Base-by-base conservation (phyloP, 2,329 filamentous ascomycete species). In the Trichoderma gracile region DNA sequence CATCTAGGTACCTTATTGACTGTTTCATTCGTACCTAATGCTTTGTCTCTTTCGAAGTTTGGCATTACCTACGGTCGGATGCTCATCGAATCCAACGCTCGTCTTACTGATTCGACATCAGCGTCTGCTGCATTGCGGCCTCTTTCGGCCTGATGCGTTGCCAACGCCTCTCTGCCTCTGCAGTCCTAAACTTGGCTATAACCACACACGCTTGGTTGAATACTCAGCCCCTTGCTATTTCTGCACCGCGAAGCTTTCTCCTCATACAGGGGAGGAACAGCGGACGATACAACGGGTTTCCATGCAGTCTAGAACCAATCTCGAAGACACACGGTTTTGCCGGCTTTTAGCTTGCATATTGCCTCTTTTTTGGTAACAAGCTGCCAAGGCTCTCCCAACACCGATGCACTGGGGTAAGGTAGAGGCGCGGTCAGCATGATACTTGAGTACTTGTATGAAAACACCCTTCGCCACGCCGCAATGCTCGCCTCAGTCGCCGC, bases 351-450 rank as follows among this genome's bases (percentile, higher is more conserved):
- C 27, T 30, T 30, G 27, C 27, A 30, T 30, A 30, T 30, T 30
- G 27, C 27, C 27, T 8, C 8, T 30, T 30, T 30, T 7, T 8
- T 7, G 27, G 7, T 7, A 30, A 30, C 27, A 30, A 30, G 27
- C 8, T 7, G 5, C 27, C 27, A 30, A 30, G 7, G 2, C 27
- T 30, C 6, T 30, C 8, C 6, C 6, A 30, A 30, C 8, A 5
- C 8, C 8, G 4, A 25, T 30, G 17, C 21, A 49, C 46, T 49
- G 27, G 1, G 8, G 27, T 30, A 30, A 5, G 27, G 27, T 12
- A 40, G 47, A 64, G 53, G 38, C 40, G 62, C 55, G 55, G 55
- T 59, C 59, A 59, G 17, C 42, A 47, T 7, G 10, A 45, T 17
- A 19, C 42, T n/a, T n/a, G n/a, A n/a, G n/a, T n/a, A n/a, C n/a